Evolutionary conservation across 768 basidiomycete species (phyloP), one percentile per base, ranked within the genome.

Genomic region (Xanthoconium purpureum): DNA sequence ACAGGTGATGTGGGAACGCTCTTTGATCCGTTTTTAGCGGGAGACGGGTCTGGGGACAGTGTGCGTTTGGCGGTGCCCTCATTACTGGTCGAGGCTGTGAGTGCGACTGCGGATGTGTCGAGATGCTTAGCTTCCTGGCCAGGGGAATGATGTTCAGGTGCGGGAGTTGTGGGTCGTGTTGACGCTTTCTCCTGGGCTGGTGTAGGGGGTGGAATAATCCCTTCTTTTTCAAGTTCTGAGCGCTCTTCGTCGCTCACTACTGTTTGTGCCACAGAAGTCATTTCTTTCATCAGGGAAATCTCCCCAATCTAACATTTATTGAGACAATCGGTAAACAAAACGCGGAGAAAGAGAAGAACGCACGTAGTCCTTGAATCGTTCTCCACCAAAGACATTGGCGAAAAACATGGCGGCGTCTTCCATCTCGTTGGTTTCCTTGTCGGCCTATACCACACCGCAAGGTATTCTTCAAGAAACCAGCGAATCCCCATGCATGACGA

Each of bases 331-430:
- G 14, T 8, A 40, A 46, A 29, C 24, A 33, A 40, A 13, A 36
- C 44, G 43, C 3, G 40, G 24, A 46, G 50, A 15, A 50, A 46
- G 6, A 50, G 47, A 28, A 48, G 55, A 14, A 79, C 92, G 71
- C 71, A 95, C 92, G 67, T 92, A 94, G 69, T 94, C 92, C 55
- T 78, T 74, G 70, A 97, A 97, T 28, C 89, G 82, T 66, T 96
- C 95, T 24, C 97, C 96, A 50, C 94, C 94, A 69, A 99, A 99
- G 15, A 98, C 91, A 66, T 90, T 88, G 18, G 91, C 89, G 67
- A 99, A 99, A 79, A 99, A 91, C 55, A 90, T 89, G 37, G 91
- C 88, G 4, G 97, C 94, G 66, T 99, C 95, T 45, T 93, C 89
- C 82, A 95, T 89, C 39, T 80, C 85, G 15, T 78, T 82, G n/a